Base-by-base conservation (phyloP, 139 green algal genomes). In the Dunaliella primolecta region DNA sequence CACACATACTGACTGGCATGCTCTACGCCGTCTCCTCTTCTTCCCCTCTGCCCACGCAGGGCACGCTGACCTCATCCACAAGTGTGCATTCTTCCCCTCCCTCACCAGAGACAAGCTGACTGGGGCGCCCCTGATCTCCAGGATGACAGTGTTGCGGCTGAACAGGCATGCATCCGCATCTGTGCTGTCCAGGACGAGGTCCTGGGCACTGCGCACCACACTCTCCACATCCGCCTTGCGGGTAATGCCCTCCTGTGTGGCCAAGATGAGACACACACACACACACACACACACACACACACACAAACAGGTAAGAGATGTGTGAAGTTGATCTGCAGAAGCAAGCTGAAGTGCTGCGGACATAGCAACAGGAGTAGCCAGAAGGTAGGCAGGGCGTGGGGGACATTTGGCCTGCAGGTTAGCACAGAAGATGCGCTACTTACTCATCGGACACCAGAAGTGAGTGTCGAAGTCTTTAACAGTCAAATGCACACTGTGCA, bases 61-160 rank as follows among this genome's bases (percentile, higher is more conserved):
- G n/a, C n/a, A n/a, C n/a, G n/a, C n/a, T n/a, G n/a, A n/a, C n/a
- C n/a, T n/a, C n/a, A n/a, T n/a, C n/a, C n/a, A n/a, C n/a, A n/a
- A n/a, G n/a, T n/a, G n/a, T n/a, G n/a, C n/a, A n/a, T n/a, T n/a
- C n/a, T n/a, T n/a, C n/a, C n/a, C n/a, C n/a, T 80, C 27, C 34
- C 78, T 70, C 78, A 89, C 38, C 35, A 89, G 70, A n/a, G 86
- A 84, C 7, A 89, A 79, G 72, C 85, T 80, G 37, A 57, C 86
- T 1, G 82, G 75, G 0, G 78, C 86, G 35, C 86, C 82, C 33
- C 38, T 3, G 15, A 89, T 76, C 56, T 89, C 83, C 74, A 89
- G 36, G n/a, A 89, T 34, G 29, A 89, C 78, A 57, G 37, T 80
- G 81, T 88, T 88, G 74, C 74, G 30, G 29, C n/a, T 88, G 81